A percentile compares a stretch with the other conserved stretches of the same genome.
These are phyloP conservation scores for Geum urbanum DNA, from an alignment of 306 rosid genomes.

Conservation along the genomic window DNA sequence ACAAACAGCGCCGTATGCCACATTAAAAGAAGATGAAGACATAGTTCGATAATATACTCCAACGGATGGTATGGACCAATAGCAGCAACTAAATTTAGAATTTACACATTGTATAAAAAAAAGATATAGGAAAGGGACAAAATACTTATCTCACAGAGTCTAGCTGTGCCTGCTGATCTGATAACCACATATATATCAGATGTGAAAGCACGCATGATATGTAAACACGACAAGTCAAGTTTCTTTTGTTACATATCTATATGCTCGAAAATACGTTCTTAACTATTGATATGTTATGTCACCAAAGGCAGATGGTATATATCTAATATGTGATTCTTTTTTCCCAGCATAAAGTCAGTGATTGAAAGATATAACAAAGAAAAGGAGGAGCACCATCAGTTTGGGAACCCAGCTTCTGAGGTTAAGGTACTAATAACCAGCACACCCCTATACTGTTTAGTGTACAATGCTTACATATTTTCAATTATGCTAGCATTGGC, in stretches of 20 bases:
- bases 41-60: neutral
- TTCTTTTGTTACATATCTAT: neutral
- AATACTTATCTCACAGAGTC: neutral
- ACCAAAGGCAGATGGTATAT: neutral
- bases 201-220: neutral
- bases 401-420: conserved; percentile 57
- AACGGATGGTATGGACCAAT: neutral
- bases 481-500: neutral
- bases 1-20: neutral
- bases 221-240: neutral
- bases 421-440: conserved; percentile 56
- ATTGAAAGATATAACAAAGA: conserved; percentile 74
- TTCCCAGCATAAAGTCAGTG: conserved; percentile 71
- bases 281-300: neutral
- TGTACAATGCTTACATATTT: neutral
- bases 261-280: neutral
- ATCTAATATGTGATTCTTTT: conserved; percentile 30
- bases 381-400: conserved; percentile 63
- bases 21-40: neutral
- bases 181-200: neutral
- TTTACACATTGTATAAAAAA: conserved; percentile 6
- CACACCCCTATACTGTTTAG: neutral
- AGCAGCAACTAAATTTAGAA: neutral
- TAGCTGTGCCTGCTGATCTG: neutral
- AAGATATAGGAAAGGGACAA: neutral